Conservation (phyloP, 306 rosid genomes). For the Medicago lupulina region DNA sequence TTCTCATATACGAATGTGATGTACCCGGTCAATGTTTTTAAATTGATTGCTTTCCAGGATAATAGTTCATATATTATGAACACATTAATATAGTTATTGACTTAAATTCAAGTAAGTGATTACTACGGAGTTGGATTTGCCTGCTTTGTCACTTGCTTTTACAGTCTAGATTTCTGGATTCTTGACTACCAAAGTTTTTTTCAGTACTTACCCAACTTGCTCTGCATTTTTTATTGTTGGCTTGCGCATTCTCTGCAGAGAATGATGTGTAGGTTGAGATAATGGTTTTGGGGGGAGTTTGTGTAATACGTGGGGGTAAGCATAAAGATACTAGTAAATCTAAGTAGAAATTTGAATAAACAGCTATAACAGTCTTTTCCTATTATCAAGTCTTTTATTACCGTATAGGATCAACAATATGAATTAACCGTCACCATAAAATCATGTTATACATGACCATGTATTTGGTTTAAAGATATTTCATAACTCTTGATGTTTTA, state of each 20-base stretch:
- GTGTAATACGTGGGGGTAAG: background rate
- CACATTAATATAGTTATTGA: constrained; percentile 4
- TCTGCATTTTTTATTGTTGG: constrained; percentile 15
- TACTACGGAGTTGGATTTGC: constrained; percentile 19
- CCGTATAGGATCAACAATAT: background rate
- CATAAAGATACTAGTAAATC: too few relatives aligned
- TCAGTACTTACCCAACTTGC: background rate
- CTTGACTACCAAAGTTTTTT: background rate
- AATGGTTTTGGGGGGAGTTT: background rate
- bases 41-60: background rate
- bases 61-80: constrained; percentile 5
- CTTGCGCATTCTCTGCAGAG: background rate
- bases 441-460: constrained; percentile 1
- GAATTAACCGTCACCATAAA: background rate
- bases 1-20: too few relatives aligned
- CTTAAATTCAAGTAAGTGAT: constrained; percentile 4
- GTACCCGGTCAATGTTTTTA: background rate
- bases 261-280: background rate
- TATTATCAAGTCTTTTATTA: too few relatives aligned
- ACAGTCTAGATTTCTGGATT: constrained; percentile 1
- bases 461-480: background rate
- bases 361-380: background rate
- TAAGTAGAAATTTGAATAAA: background rate
- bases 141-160: constrained; percentile 26
- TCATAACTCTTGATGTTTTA: background rate